A percentile compares a stretch with the other conserved stretches of the same genome.
Conservation (phyloP, 345 rosid species). For the Aegle marmelos region DNA sequence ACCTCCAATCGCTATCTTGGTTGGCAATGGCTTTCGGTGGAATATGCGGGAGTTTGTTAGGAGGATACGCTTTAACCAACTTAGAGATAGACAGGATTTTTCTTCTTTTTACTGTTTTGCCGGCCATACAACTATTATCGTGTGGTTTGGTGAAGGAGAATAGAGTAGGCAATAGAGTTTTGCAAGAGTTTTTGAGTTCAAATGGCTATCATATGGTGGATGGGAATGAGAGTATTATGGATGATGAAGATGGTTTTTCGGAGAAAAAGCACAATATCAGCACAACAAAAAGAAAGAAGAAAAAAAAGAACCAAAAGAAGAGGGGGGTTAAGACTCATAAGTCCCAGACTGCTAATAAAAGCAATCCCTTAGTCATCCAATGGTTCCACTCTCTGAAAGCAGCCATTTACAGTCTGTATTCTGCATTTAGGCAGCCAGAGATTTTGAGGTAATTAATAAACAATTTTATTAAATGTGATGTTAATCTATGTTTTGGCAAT, state of each 20-base stretch:
- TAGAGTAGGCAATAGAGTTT: slow-evolving; percentile 27
- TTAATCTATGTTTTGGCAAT: not conserved
- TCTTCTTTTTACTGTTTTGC: slow-evolving; percentile 70
- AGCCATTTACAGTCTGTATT: slow-evolving; percentile 56
- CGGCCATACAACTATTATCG: slow-evolving; percentile 69
- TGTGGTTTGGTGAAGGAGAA: slow-evolving; percentile 74
- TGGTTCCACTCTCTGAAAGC: slow-evolving; percentile 64
- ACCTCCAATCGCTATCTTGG: slow-evolving; percentile 93
- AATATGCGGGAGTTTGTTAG: slow-evolving; percentile 81
- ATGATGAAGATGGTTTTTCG: slow-evolving; percentile 36
- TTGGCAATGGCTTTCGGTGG: slow-evolving; percentile 93
- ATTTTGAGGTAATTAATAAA: slow-evolving; percentile 61
- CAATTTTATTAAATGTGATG: not conserved
- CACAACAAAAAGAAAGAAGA: slow-evolving; percentile 68
- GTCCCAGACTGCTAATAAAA: slow-evolving; percentile 29
- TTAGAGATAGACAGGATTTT: slow-evolving; percentile 67
- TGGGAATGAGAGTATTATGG: slow-evolving; percentile 30
- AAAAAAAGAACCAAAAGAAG: slow-evolving; percentile 46
- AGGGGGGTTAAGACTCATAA: slow-evolving; percentile 24
- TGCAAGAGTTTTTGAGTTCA: slow-evolving; percentile 27
- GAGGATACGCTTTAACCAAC: slow-evolving; percentile 79
- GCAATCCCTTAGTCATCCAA: slow-evolving; percentile 32
- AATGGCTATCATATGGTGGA: slow-evolving; percentile 34
- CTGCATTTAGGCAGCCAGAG: slow-evolving; percentile 74
- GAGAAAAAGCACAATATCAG: slow-evolving; percentile 35